A percentile compares a stretch with the other conserved stretches of the same genome.
Evolutionary conservation across 129 eudicot species (phyloP).

Genomic region (Artemisia annua): DNA sequence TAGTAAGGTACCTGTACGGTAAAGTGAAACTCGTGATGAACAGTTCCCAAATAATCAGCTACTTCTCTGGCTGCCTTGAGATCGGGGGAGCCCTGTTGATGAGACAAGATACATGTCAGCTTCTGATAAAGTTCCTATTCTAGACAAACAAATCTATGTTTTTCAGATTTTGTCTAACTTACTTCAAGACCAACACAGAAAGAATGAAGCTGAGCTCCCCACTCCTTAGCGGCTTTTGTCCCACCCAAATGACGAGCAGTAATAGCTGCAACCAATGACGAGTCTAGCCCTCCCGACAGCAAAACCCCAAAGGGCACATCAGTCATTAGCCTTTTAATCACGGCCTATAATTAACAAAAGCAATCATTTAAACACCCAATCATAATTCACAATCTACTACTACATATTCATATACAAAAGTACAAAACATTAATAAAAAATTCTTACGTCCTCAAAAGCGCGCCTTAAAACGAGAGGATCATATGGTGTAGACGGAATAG

Average conservation of each 20-base stretch:
- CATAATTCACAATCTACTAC: too few species aligned
- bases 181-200: conserved; percentile 83
- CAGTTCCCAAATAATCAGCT: conserved; percentile 73
- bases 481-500: conserved; percentile 60
- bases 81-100: conserved; percentile 24
- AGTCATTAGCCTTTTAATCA: conserved; percentile 75
- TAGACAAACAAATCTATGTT: too few species aligned
- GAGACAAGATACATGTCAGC: too few species aligned
- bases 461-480: conserved; percentile 68
- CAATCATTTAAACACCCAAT: too few species aligned
- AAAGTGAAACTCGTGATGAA: conserved; percentile 80
- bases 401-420: not conserved
- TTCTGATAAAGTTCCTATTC: too few species aligned
- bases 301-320: conserved; percentile 87
- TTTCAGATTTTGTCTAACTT: not conserved
- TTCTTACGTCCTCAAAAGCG: conserved; percentile 67
- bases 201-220: conserved; percentile 85
- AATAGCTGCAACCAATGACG: conserved; percentile 68
- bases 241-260: conserved; percentile 71
- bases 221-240: conserved; percentile 69
- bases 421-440: not conserved
- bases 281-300: conserved; percentile 80
- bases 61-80: conserved; percentile 47
- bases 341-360: conserved; percentile 43
- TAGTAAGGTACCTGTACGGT: conserved; percentile 55